A percentile compares a stretch with the other conserved stretches of the same genome.
phyloP scores from a whole-genome alignment of 306 rosid genomes.

The Lathyrus oleraceus region DNA sequence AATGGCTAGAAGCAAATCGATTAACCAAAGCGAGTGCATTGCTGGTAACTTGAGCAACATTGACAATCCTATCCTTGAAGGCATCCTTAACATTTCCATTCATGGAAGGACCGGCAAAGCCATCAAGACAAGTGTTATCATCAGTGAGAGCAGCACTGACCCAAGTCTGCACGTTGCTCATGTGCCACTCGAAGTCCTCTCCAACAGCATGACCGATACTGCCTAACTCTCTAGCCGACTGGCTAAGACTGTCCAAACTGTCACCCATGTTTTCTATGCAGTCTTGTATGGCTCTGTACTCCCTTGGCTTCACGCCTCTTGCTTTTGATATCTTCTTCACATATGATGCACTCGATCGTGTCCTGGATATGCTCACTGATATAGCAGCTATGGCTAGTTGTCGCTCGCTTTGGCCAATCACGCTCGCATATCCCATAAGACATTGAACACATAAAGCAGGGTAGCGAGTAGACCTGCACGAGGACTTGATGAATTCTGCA shows the following conservation, averaged over 20 bases:
- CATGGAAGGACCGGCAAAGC: conserved; percentile 46
- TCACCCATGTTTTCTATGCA: conserved; percentile 78
- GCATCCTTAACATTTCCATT: conserved; percentile 55
- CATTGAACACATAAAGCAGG: conserved; percentile 58
- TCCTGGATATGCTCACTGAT: conserved; percentile 62
- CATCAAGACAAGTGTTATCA: conserved; percentile 76
- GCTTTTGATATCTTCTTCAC: conserved; percentile 51
- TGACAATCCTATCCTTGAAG: conserved; percentile 42
- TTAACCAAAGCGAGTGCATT: conserved; percentile 78
- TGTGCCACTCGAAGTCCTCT: conserved; percentile 65
- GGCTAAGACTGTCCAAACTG: conserved; percentile 55
- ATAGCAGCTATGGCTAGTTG: conserved; percentile 64
- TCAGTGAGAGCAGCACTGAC: conserved; percentile 81
- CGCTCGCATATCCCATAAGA: conserved; percentile 47
- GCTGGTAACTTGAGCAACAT: conserved; percentile 78
- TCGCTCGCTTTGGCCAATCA: conserved; percentile 52
- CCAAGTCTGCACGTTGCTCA: conserved; percentile 90
- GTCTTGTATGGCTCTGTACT: conserved; percentile 62
- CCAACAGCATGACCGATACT: conserved; percentile 43
- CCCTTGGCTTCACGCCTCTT: conserved; percentile 47
- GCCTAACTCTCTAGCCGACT: conserved; percentile 63
- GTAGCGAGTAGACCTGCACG: conserved; percentile 63
- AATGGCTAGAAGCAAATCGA: conserved; percentile 55
- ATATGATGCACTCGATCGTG: conserved; percentile 44
- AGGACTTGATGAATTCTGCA: conserved; percentile 53